These are phyloP conservation scores for Fraxinus velutina DNA, from an alignment of 305 asterid species.

Conservation along the genomic window DNA sequence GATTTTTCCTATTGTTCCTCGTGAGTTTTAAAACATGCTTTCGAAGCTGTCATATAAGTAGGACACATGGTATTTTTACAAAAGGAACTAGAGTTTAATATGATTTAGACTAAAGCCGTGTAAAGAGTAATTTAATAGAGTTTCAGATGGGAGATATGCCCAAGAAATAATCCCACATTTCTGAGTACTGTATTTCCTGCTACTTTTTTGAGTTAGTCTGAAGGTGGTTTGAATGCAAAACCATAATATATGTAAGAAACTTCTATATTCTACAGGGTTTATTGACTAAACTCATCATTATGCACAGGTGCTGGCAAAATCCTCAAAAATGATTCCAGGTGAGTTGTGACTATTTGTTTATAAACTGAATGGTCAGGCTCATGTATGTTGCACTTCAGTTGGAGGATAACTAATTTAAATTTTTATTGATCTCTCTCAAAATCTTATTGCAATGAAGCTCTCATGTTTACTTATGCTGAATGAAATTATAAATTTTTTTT, in stretches of 20 bases:
- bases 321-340: constrained; percentile 99
- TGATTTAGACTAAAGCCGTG: not conserved
- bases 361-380: not conserved
- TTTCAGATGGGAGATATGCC: not conserved
- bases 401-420: not conserved
- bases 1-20: not conserved
- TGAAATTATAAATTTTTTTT: not conserved
- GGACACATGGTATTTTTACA: not conserved
- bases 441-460: constrained; percentile 9
- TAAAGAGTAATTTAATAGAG: not conserved
- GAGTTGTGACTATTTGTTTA: constrained; percentile 25
- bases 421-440: not conserved
- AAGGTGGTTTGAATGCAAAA: not conserved
- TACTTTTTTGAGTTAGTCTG: not conserved
- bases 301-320: constrained; percentile 91
- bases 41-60: not conserved
- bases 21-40: not conserved
- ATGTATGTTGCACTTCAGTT: not conserved
- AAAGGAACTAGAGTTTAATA: not conserved
- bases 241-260: not conserved
- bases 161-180: not conserved
- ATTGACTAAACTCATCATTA: constrained; percentile 30
- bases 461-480: not conserved
- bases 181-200: not conserved
- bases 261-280: not conserved